phyloP scores from a whole-genome alignment of 768 basidiomycete species.

The Auriscalpium orientale region DNA sequence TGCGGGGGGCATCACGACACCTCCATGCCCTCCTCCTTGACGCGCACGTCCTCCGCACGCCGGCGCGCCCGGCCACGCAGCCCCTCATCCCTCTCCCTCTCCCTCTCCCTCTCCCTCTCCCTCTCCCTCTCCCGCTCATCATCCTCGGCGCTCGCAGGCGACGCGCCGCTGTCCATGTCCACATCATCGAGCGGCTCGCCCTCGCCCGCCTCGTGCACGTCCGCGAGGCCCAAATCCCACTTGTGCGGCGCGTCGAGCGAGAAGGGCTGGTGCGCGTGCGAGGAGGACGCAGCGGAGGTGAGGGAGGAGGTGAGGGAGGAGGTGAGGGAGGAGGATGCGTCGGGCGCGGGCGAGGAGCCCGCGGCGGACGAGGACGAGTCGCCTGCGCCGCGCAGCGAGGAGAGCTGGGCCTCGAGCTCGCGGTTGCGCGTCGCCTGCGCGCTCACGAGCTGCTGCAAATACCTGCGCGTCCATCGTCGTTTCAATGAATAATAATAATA shows the following conservation, averaged over 20 bases:
- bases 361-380: not conserved
- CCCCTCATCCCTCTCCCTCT: not conserved
- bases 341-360: not conserved
- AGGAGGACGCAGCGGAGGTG: not conserved
- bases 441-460: conserved; percentile 79
- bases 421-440: conserved; percentile 73
- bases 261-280: not conserved
- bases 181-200: conserved; percentile 6
- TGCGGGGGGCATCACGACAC: conserved; percentile 8
- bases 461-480: conserved; percentile 29
- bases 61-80: not conserved
- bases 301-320: not conserved
- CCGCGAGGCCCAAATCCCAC: conserved; percentile 6
- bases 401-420: conserved; percentile 68
- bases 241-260: conserved; percentile 6
- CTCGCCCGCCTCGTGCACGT: conserved; percentile 10
- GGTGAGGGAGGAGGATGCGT: conserved; percentile 4
- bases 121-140: conserved; percentile 10
- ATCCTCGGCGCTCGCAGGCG: conserved; percentile 1
- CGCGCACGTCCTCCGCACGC: conserved; percentile 5
- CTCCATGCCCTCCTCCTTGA: conserved; percentile 14
- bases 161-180: not conserved
- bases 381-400: not conserved
- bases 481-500: too few species aligned
- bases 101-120: conserved; percentile 11